Evolutionary conservation across 345 rosid genomes (phyloP).

Genomic region (Draba incana): DNA sequence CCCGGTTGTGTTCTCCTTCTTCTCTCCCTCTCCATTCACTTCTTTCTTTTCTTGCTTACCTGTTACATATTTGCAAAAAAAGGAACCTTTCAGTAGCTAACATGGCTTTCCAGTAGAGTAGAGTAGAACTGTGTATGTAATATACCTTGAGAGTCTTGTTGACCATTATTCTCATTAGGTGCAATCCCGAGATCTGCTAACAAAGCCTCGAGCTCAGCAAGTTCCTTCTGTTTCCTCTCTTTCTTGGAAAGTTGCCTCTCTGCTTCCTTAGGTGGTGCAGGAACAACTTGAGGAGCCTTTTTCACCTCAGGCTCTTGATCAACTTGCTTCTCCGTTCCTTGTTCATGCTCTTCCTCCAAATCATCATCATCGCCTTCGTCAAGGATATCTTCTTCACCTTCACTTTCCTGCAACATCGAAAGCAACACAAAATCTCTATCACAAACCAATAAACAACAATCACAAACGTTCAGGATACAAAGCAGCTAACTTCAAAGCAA

Average conservation of each 20-base stretch:
- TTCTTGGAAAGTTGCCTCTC: conserved; percentile 92
- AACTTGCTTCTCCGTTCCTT: conserved; percentile 54
- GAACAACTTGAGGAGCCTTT: conserved; percentile 52
- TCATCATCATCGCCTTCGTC: conserved; percentile 80
- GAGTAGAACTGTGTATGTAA: conserved; percentile 32
- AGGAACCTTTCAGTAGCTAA: conserved; percentile 4
- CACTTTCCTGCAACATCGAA: conserved; percentile 60
- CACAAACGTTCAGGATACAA: background rate
- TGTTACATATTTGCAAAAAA: conserved; percentile 26
- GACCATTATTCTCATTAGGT: conserved; percentile 50
- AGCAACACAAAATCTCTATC: conserved; percentile 23
- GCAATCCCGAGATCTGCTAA: conserved; percentile 72
- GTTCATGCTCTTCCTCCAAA: conserved; percentile 70
- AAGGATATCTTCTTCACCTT: conserved; percentile 78
- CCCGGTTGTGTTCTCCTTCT: conserved; percentile 35
- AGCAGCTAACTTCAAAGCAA: background rate
- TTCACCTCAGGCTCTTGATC: conserved; percentile 50
- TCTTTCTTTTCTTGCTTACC: conserved; percentile 52
- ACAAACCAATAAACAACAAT: conserved; percentile 12
- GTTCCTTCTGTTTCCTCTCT: conserved; percentile 85
- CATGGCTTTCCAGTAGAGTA: background rate
- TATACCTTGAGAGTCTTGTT: conserved; percentile 57
- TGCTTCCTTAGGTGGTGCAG: conserved; percentile 61
- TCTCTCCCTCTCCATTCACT: conserved; percentile 45
- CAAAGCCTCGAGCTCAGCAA: conserved; percentile 87